These are phyloP conservation scores for Cucurbita argyrosperma DNA, from an alignment of 306 rosid genomes.

Conservation along the genomic window DNA sequence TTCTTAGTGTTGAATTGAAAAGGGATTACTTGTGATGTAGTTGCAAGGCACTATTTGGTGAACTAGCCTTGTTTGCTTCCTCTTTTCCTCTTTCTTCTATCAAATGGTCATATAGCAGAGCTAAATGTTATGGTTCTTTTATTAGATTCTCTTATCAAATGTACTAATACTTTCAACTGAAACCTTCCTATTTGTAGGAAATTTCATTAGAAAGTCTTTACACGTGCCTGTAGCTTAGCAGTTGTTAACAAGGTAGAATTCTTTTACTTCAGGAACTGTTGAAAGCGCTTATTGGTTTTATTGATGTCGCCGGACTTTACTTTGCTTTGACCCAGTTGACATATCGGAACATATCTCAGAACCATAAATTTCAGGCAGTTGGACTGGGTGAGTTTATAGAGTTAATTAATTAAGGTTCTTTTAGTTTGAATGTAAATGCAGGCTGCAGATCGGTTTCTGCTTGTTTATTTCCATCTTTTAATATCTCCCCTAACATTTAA, in stretches of 20 bases:
- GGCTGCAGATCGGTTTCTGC: background rate
- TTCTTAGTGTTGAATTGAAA: background rate
- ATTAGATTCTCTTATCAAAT: background rate
- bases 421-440: background rate
- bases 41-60: background rate
- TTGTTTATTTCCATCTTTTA: background rate
- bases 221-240: background rate
- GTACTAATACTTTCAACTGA: background rate
- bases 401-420: background rate
- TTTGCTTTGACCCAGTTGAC: slow-evolving; percentile 97
- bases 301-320: slow-evolving; percentile 97
- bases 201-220: background rate
- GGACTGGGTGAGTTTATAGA: slow-evolving; percentile 74
- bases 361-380: slow-evolving; percentile 96
- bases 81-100: background rate
- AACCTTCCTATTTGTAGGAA: background rate
- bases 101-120: background rate
- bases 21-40: background rate
- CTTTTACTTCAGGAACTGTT: slow-evolving; percentile 52
- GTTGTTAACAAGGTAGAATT: slow-evolving; percentile 2
- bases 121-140: background rate
- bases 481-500: background rate
- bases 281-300: slow-evolving; percentile 89
- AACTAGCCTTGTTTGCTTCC: background rate
- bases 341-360: slow-evolving; percentile 90